Conservation (phyloP, 768 basidiomycete genomes). For the Boletales sp. region DNA sequence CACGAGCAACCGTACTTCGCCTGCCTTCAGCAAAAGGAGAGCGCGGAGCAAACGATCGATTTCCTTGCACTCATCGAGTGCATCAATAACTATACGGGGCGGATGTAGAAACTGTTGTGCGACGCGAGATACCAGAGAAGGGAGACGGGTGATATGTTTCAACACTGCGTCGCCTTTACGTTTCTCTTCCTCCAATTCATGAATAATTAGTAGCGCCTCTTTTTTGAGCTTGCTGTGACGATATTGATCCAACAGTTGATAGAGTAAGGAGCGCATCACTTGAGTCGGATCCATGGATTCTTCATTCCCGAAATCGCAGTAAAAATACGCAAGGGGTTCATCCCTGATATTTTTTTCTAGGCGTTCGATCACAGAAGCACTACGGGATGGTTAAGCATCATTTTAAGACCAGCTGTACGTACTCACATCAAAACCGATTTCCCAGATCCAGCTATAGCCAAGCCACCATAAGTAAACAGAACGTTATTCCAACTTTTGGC, state of each 20-base stretch:
- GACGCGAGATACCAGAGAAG: not conserved
- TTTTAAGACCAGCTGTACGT: too few species aligned
- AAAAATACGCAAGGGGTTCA: constrained; percentile 10
- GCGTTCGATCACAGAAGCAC: not conserved
- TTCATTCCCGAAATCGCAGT: constrained; percentile 14
- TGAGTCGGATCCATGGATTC: not conserved
- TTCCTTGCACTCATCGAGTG: constrained; percentile 15
- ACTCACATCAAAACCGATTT: constrained; percentile 13
- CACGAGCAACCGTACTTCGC: constrained; percentile 7
- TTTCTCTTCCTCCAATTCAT: too few species aligned
- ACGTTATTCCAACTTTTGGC: not conserved
- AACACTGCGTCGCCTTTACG: too few species aligned
- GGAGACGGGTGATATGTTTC: too few species aligned
- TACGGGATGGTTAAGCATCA: not conserved
- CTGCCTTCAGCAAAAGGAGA: not conserved
- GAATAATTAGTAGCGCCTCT: too few species aligned
- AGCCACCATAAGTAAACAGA: not conserved
- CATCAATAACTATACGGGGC: constrained; percentile 13
- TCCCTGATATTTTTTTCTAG: not conserved
- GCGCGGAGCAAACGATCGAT: not conserved
- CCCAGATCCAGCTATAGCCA: constrained; percentile 12
- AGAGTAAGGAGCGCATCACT: constrained; percentile 13
- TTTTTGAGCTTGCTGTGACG: not conserved
- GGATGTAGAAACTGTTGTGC: not conserved
- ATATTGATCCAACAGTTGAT: constrained; percentile 5